Percentiles rank a stretch among this genome's conserved stretches.
Evolutionary conservation across 2,329 filamentous ascomycete genomes (phyloP).

Genomic region (Colletotrichum sp.): DNA sequence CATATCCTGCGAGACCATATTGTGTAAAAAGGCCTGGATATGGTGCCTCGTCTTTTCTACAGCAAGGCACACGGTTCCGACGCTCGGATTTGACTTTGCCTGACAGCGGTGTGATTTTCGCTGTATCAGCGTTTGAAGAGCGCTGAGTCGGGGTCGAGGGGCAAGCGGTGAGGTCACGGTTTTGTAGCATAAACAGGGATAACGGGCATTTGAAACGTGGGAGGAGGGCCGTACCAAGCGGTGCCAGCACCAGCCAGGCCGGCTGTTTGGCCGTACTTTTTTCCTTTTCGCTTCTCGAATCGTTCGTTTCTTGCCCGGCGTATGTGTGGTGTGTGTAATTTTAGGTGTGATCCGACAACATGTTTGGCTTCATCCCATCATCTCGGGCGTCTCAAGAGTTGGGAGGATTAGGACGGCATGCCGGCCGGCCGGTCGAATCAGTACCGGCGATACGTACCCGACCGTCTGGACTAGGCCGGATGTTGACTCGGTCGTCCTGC

Average conservation of each 20-base stretch:
- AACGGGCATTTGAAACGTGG: neutral
- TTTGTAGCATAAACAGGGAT: neutral
- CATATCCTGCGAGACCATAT: neutral
- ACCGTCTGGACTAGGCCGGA: neutral
- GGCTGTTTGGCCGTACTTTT: neutral
- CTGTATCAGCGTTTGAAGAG: neutral
- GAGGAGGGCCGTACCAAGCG: neutral
- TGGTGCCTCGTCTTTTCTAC: neutral
- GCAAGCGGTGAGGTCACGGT: neutral
- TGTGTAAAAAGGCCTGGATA: neutral
- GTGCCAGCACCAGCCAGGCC: neutral
- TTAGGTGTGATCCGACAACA: neutral
- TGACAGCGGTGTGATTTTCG: neutral
- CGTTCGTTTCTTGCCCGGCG: neutral
- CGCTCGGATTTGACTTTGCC: neutral
- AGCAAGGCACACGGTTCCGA: neutral
- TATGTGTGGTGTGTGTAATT: neutral
- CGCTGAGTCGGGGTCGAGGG: neutral
- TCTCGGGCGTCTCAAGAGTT: conserved; percentile 2
- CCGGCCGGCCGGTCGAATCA: neutral
- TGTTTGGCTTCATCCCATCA: conserved; percentile 3
- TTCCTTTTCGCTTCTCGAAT: neutral
- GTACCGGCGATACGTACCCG: neutral
- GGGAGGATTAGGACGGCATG: neutral
- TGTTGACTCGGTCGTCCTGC: neutral